Evolutionary conservation across 257 asterid species (phyloP), one percentile per base, ranked within the genome.

Genomic region (Cordia subcordata): DNA sequence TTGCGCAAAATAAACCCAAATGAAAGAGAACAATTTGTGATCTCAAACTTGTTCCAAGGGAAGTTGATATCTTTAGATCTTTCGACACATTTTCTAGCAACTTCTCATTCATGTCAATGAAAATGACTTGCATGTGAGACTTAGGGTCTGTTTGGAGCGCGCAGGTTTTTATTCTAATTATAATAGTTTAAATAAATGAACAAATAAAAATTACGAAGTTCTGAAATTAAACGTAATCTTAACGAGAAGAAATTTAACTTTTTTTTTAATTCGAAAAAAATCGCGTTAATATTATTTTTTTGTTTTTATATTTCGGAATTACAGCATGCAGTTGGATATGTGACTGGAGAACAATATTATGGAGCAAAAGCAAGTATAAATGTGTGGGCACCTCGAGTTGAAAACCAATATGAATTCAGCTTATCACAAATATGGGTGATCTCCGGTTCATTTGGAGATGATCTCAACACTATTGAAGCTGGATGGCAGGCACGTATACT

Each of bases 271-370:
- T 20, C 14, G 0, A 12, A 0, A 5, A 0, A 40, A 11, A 19
- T 51, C 11, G 23, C 42, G 15, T 11, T 33, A 20, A 9, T 40
- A 11, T 13, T 33, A 12, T 18, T 49, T 52, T 59, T 52, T 8
- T 35, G 12, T 32, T 52, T 27, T 27, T 27, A n/a, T 39, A 39
- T 39, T 39, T 39, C 8, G 4, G 47, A 42, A 2, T 8, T 65
- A 53, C 77, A 90, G 97, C 97, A 90, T 77, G 97, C 97, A 1
- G 96, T 90, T 42, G 97, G 97, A 37, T 90, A 87, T 81, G 96
- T 85, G 46, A 82, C 67, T 68, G 96, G 97, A 64, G 85, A 79
- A 23, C 72, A 77, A 57, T 90, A 82, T 44, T 90, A 87, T 62
- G 97, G 96, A 22, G 94, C 96, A 66, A 90, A 90, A 72, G 97